These are phyloP conservation scores for Chlorella variabilis DNA, from an alignment of 163 green algal species.

Conservation along the genomic window DNA sequence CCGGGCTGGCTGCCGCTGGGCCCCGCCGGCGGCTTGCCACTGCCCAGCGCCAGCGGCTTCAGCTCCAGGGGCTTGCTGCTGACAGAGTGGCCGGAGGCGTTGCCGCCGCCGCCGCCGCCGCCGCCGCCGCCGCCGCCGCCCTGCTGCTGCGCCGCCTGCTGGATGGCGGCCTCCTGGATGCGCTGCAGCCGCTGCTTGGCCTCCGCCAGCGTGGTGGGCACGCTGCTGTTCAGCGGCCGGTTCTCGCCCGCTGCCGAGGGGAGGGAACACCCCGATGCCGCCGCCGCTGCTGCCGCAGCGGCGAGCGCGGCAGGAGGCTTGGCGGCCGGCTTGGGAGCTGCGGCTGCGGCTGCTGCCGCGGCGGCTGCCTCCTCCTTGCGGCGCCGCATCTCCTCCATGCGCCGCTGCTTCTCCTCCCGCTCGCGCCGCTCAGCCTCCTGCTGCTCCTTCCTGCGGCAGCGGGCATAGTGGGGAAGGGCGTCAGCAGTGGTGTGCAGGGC, in stretches of 20 bases:
- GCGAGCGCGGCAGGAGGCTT: not conserved
- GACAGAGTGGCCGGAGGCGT: not conserved
- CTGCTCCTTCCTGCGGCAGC: conserved; percentile 37
- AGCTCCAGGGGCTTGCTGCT: conserved; percentile 25
- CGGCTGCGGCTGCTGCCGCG: not conserved
- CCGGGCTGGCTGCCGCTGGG: not conserved
- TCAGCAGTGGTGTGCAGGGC: not conserved
- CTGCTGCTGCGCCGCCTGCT: not conserved
- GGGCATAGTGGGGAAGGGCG: not conserved
- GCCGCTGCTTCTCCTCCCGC: conserved; percentile 50
- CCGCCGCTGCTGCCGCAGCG: not conserved
- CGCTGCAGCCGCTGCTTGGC: conserved; percentile 50
- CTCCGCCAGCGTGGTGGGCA: conserved; percentile 29
- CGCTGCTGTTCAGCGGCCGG: not conserved
- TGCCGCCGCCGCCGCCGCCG: conserved; percentile 3
- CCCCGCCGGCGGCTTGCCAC: not conserved
- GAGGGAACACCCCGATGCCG: not conserved
- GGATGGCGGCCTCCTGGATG: conserved; percentile 40
- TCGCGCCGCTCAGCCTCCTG: conserved; percentile 56
- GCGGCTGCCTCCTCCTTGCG: conserved; percentile 37
- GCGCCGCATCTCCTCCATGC: conserved; percentile 46
- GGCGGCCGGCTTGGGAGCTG: conserved; percentile 10
- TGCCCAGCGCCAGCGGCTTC: conserved; percentile 4
- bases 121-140: conserved; percentile 12
- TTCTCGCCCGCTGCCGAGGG: conserved; percentile 10